Base-by-base conservation (phyloP, 2,329 filamentous ascomycete species). In the Xylaria sp. region DNA sequence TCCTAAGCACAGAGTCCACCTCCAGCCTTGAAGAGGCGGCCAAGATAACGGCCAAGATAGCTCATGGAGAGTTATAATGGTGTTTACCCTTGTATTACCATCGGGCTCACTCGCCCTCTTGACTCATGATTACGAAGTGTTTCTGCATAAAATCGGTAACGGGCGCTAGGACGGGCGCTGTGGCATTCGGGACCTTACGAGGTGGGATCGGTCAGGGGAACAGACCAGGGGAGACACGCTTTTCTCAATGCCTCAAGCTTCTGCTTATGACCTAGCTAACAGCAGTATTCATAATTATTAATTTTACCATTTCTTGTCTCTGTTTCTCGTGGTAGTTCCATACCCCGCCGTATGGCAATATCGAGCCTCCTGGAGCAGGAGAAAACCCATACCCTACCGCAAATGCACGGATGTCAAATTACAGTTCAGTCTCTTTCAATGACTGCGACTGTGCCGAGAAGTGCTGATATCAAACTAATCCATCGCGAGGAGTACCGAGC, bases 371-470 rank as follows among this genome's bases (percentile, higher is more conserved):
- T 45, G 27, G 8, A 36, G 5, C 51, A 36, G 30, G 2, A 1
- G 53, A 45, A 45, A 17, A 36, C 9, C 27, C 3, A 0, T 19
- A 30, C 24, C 45, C 17, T 32, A 54, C 39, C 36, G 14, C 19
- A 27, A 60, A 68, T 62, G 94, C 94, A 97, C 93, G 92, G 93
- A 97, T 97, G 94, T 98, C 94, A 97, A 97, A 97, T 97, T 98
- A 90, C 94, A 96, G 95, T 92, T 85, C 88, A 88, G 90, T 90
- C 90, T 81, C 81, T 80, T 81, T 76, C 80, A 82, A 90, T 97
- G 93, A 91, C 93, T 94, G 89, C 86, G 88, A 89, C 94, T 96
- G 94, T 93, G 94, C 94, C 94, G 93, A 97, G 93, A 97, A 93
- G 93, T 97, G 94, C 94, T 96, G 88, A 97, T 86, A 96, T 87